Conservation (phyloP, 768 basidiomycete genomes). For the Auricularia auricula-judae region DNA sequence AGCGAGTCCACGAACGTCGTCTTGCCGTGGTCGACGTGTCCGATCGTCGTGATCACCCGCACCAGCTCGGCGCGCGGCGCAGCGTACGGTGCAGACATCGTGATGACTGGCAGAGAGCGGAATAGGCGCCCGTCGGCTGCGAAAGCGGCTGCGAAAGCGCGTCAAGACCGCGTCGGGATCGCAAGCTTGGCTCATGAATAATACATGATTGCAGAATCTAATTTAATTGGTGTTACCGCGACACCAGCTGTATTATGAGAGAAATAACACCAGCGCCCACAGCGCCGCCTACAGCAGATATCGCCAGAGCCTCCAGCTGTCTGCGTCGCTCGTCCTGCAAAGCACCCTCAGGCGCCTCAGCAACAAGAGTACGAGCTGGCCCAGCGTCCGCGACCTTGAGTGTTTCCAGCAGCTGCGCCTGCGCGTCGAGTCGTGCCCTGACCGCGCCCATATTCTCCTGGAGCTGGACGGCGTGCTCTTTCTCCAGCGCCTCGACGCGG, state of each 20-base stretch:
- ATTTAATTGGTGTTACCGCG: no score
- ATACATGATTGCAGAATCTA: no score
- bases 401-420: slow-evolving; percentile 6
- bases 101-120: not conserved
- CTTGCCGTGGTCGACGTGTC: slow-evolving; percentile 94
- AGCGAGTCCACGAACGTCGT: slow-evolving; percentile 92
- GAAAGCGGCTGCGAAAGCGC: no score
- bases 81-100: slow-evolving; percentile 1
- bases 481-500: slow-evolving; percentile 48
- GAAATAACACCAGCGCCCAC: no score
- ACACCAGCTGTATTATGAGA: no score
- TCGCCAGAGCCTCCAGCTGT: no score
- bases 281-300: no score
- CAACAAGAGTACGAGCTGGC: not conserved
- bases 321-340: no score
- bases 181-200: no score
- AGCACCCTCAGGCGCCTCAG: no score
- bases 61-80: slow-evolving; percentile 32
- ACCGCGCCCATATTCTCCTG: slow-evolving; percentile 1
- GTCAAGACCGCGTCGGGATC: no score
- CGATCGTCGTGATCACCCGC: slow-evolving; percentile 75
- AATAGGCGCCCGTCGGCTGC: no score
- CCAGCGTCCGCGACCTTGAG: not conserved
- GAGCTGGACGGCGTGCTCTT: slow-evolving; percentile 33
- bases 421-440: slow-evolving; percentile 2